Base-by-base conservation (phyloP, 225 moss, liverwort and hornwort species). In the Lunularia cruciata region DNA sequence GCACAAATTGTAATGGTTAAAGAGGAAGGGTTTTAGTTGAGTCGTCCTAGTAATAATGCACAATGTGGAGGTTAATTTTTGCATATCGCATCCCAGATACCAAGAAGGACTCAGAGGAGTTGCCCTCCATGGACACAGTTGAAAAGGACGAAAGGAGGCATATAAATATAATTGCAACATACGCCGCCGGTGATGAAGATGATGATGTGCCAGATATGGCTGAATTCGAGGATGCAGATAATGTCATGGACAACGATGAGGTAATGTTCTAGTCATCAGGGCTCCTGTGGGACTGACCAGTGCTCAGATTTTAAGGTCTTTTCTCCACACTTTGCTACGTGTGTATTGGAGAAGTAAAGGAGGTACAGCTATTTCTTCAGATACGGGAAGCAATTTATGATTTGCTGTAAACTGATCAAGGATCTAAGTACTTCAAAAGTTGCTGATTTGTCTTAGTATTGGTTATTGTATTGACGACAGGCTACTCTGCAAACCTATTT, bases 181-280 rank as follows among this genome's bases (percentile, higher is more conserved):
- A 89, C 79, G 87, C 90, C 67, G 72, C 83, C 66, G 85, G 85
- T 49, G 93, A 90, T 35, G 98, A 98, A 70, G 89, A 92, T 54
- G 93, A 93, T 65, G 90, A 96, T 72, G 89, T 88, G 64, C 81
- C 93, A 69, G 98, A 98, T 67, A 87, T 98, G 84, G 78, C 87
- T 47, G 98, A 93, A 33, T 91, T 84, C 59, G 93, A 85, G 31
- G 91, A 89, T 71, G 49, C 65, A 22, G 84, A 89, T 57, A 98
- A 98, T 60, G 70, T 90, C 70, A 73, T 85, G 63, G 79, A 76
- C 35, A 83, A 78, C 53, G 90, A 90, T 71, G 77, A 55, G 79
- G 96, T 92, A 84, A 72, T 69, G 72, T 40, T 51, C 47, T 16
- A 16, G 19, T 40, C 25, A 15, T 26, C 11, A 23, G 3, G 39